Evolutionary conservation across 1,284 basidiomycete genomes (phyloP).

Genomic region (Ganoderma resinaceum): DNA sequence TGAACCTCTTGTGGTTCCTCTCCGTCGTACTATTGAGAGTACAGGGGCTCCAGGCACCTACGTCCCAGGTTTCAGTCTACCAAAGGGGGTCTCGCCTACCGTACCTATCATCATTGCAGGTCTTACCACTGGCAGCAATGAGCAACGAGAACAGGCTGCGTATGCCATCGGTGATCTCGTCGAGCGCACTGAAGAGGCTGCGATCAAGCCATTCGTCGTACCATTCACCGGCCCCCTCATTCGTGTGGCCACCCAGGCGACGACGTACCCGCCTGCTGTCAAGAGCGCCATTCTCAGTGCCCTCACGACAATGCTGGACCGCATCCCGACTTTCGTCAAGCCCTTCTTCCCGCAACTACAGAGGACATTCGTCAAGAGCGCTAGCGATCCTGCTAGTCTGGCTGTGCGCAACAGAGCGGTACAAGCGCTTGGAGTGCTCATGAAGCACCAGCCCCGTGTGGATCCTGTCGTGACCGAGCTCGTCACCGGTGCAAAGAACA

Average conservation of each 20-base stretch:
- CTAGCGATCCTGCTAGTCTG: conserved; percentile 81
- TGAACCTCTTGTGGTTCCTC: conserved; percentile 87
- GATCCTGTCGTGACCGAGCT: conserved; percentile 92
- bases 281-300: conserved; percentile 90
- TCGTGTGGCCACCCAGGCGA: conserved; percentile 89
- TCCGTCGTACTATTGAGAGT: conserved; percentile 89
- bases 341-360: conserved; percentile 99
- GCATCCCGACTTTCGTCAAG: conserved; percentile 90
- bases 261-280: conserved; percentile 88
- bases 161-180: conserved; percentile 96
- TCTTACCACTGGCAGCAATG: conserved; percentile 82
- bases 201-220: conserved; percentile 97
- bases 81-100: conserved; percentile 89
- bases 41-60: conserved; percentile 81
- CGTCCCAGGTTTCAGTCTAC: conserved; percentile 89
- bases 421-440: conserved; percentile 88
- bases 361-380: conserved; percentile 95
- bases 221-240: conserved; percentile 97
- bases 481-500: conserved; percentile 69
- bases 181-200: conserved; percentile 85
- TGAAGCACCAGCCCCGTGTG: conserved; percentile 88
- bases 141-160: conserved; percentile 91
- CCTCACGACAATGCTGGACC: conserved; percentile 81
- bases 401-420: conserved; percentile 87
- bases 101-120: conserved; percentile 93